Conservation (phyloP, 305 asterid genomes). For the Fraxinus paxiana region DNA sequence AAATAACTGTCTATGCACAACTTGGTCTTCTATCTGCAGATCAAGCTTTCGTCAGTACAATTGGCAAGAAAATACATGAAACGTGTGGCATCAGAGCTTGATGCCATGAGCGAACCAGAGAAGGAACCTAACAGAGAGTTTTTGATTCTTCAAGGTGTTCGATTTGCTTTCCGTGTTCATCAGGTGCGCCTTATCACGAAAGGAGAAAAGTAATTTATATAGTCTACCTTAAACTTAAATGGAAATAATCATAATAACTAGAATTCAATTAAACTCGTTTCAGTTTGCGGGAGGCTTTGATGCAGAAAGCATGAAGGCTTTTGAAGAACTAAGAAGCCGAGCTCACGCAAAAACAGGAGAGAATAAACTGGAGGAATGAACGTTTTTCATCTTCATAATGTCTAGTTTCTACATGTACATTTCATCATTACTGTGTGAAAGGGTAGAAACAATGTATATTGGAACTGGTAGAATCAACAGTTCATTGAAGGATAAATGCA, state of each 20-base stretch:
- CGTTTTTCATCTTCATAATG: background rate
- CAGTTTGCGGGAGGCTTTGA: constrained; percentile 99
- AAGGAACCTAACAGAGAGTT: constrained; percentile 93
- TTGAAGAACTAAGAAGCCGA: constrained; percentile 88
- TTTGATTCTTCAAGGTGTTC: constrained; percentile 86
- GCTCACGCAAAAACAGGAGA: constrained; percentile 49
- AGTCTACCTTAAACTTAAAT: background rate
- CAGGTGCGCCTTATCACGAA: constrained; percentile 44
- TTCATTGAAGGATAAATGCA: constrained; percentile 13
- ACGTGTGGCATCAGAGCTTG: constrained; percentile 89
- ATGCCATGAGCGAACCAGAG: constrained; percentile 68
- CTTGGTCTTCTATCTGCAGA: constrained; percentile 43
- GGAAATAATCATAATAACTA: background rate
- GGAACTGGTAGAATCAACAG: constrained; percentile 28
- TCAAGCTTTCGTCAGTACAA: constrained; percentile 89
- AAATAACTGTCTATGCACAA: background rate
- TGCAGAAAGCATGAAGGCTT: constrained; percentile 97
- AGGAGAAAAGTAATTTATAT: background rate
- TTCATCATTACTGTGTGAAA: constrained; percentile 28
- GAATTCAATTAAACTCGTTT: background rate
- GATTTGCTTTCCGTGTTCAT: constrained; percentile 96
- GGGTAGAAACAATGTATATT: constrained; percentile 30
- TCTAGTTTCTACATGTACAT: constrained; percentile 31
- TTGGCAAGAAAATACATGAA: constrained; percentile 92
- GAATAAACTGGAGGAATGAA: constrained; percentile 42